Evolutionary conservation across 2,329 filamentous ascomycete genomes (phyloP).

Genomic region (Aureobasidium melanogenum): DNA sequence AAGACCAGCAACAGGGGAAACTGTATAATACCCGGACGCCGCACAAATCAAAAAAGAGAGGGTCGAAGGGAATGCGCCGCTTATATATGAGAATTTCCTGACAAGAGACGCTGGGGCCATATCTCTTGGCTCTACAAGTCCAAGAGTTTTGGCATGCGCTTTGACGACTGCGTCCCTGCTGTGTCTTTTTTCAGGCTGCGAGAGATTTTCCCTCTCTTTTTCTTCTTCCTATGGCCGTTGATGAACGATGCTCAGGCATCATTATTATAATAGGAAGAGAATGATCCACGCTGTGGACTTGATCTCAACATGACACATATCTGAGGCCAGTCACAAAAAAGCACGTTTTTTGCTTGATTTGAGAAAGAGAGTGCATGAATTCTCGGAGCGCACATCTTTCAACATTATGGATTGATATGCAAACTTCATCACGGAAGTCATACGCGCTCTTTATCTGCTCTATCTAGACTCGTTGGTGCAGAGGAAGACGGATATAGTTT

Average conservation of each 20-base stretch:
- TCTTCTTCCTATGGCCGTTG: slow-evolving; percentile 13
- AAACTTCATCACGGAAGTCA: not conserved
- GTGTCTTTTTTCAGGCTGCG: not conserved
- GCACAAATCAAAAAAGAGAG: slow-evolving; percentile 23
- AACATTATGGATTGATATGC: not conserved
- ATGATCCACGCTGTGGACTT: slow-evolving; percentile 14
- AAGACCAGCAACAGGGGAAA: slow-evolving; percentile 28
- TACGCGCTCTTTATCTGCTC: not conserved
- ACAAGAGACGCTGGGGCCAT: not conserved
- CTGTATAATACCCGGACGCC: slow-evolving; percentile 23
- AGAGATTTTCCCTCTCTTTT: not conserved
- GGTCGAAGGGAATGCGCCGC: not conserved
- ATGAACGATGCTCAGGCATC: slow-evolving; percentile 15
- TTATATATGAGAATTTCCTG: slow-evolving; percentile 9
- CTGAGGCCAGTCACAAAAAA: slow-evolving; percentile 13
- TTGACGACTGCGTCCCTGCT: not conserved
- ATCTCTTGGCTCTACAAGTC: not conserved
- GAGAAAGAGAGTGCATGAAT: not conserved
- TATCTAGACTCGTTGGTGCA: not conserved
- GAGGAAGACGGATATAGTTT: not conserved
- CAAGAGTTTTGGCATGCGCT: not conserved
- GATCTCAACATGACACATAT: slow-evolving; percentile 15
- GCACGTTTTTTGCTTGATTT: not conserved
- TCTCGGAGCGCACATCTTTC: not conserved
- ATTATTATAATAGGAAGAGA: slow-evolving; percentile 16